phyloP scores from a whole-genome alignment of 2,329 filamentous ascomycete species.

The Colletotrichum sp. region DNA sequence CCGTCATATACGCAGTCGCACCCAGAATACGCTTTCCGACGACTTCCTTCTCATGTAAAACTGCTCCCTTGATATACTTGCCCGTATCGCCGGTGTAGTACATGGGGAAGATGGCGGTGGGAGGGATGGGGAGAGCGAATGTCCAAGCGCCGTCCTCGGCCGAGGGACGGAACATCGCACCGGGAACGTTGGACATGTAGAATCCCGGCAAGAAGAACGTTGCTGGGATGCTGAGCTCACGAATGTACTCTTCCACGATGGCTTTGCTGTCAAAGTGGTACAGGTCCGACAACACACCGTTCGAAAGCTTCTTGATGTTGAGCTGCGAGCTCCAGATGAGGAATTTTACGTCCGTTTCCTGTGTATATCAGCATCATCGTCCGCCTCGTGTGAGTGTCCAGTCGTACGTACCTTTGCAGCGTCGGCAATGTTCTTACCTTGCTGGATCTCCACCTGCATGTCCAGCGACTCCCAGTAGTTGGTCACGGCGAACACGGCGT shows the following conservation, averaged over 20 bases:
- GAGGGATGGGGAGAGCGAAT: conserved; percentile 34
- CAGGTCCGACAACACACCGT: conserved; percentile 44
- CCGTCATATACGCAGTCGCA: conserved; percentile 39
- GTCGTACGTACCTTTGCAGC: conserved; percentile 21
- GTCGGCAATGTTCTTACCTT: conserved; percentile 53
- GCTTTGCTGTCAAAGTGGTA: conserved; percentile 65
- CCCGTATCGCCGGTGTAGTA: conserved; percentile 45
- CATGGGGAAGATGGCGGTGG: conserved; percentile 34
- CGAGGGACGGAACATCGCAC: conserved; percentile 28
- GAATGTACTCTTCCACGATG: conserved; percentile 59
- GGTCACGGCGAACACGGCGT: conserved; percentile 57
- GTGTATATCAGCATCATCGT: conserved; percentile 23
- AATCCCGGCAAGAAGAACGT: conserved; percentile 57
- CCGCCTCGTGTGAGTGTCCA: background rate
- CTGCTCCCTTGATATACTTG: conserved; percentile 37
- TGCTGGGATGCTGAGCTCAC: conserved; percentile 46
- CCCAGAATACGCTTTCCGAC: conserved; percentile 38
- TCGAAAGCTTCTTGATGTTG: conserved; percentile 42
- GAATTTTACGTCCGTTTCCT: conserved; percentile 46
- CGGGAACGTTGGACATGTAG: conserved; percentile 58
- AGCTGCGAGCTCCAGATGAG: conserved; percentile 49
- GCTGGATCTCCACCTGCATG: conserved; percentile 45
- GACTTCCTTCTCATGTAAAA: conserved; percentile 23
- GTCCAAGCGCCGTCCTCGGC: conserved; percentile 36
- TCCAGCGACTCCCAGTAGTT: conserved; percentile 54